A percentile compares a stretch with the other conserved stretches of the same genome.
Conservation (phyloP, 257 asterid species). For the Solanum habrochaites region DNA sequence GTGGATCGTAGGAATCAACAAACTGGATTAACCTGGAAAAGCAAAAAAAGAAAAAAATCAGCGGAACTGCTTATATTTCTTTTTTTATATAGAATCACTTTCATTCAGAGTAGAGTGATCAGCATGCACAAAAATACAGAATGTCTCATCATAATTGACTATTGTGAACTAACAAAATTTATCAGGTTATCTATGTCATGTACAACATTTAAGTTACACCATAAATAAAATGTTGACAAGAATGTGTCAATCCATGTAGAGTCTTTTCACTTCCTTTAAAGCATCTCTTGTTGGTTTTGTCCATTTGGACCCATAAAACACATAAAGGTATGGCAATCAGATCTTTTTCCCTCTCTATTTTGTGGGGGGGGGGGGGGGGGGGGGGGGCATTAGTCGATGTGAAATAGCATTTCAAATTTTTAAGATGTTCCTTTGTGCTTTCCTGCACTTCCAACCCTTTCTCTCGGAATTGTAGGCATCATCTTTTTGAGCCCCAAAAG, state of each 20-base stretch:
- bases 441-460: not conserved
- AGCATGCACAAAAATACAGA: not conserved
- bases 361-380: not conserved
- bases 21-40: slow-evolving; percentile 78
- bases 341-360: not conserved
- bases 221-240: not conserved
- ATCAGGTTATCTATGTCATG: not conserved
- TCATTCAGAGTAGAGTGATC: not conserved
- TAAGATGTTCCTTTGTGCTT: not conserved
- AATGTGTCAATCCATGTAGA: not conserved
- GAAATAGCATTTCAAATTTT: not conserved
- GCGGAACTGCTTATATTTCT: slow-evolving; percentile 3
- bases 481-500: not conserved
- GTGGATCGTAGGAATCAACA: slow-evolving; percentile 94
- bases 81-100: not conserved
- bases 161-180: not conserved
- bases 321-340: not conserved
- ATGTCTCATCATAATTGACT: not conserved
- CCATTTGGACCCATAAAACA: not conserved
- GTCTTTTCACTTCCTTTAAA: not conserved
- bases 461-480: not conserved
- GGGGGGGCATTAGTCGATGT: not conserved
- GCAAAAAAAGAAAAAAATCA: slow-evolving; percentile 7
- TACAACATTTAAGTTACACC: not conserved
- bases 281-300: not conserved